A percentile compares a stretch with the other conserved stretches of the same genome.
Conservation (phyloP, 192 early-diverging fungal genomes). For the Podila horticola region DNA sequence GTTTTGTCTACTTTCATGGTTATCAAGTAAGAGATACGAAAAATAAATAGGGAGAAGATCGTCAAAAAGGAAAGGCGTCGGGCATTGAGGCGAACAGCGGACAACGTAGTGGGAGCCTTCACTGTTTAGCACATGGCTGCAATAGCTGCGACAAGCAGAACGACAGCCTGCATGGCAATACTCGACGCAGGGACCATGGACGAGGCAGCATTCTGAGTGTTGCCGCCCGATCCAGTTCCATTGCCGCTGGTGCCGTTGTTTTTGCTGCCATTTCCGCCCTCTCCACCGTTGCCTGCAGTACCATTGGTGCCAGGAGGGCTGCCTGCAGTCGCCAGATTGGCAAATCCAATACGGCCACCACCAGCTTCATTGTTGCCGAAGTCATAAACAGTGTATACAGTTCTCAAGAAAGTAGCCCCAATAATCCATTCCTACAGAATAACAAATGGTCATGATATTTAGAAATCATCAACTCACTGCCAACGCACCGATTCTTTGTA, state of each 20-base stretch:
- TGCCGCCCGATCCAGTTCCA: background rate
- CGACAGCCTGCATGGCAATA: background rate
- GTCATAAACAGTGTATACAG: conserved; percentile 54
- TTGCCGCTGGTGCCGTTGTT: background rate
- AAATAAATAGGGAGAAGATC: too few species aligned
- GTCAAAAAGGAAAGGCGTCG: too few species aligned
- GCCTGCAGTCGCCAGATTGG: background rate
- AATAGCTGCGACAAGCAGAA: background rate
- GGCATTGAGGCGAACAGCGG: too few species aligned
- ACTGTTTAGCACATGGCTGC: background rate
- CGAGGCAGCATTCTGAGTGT: background rate
- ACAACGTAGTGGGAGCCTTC: background rate
- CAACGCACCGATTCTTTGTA: background rate
- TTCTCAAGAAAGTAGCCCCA: conserved; percentile 52
- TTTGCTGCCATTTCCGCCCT: background rate
- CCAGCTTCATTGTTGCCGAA: conserved; percentile 8
- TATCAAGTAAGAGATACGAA: background rate
- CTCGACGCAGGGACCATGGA: background rate
- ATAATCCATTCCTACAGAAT: conserved; percentile 10
- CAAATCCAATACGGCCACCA: conserved; percentile 5
- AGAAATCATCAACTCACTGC: too few species aligned
- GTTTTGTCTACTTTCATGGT: background rate
- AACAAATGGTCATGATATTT: too few species aligned
- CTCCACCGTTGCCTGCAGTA: background rate
- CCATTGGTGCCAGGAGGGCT: background rate